Base-by-base conservation (phyloP, 1,139 yeast species). In the Blastobotrys arbuscula region DNA sequence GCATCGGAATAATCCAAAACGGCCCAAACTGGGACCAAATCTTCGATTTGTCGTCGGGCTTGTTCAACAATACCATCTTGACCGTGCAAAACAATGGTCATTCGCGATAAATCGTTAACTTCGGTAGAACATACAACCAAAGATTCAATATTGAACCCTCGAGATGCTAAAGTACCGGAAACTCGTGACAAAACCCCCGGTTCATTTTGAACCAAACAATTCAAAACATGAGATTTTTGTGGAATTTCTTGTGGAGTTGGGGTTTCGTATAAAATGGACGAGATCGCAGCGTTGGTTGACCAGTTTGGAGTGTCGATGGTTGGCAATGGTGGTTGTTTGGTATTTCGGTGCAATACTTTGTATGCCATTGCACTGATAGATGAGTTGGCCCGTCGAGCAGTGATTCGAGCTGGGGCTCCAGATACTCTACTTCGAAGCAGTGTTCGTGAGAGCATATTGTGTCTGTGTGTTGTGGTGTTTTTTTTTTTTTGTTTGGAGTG, bases 1-100 rank as follows among this genome's bases (percentile, higher is more conserved):
- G 96, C 82, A 63, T 87, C 81, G 50, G 96, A 78, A 72, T 92
- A 92, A 71, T 92, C 97, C 66, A 92, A 76, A 37, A 92, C 98
- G 8, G 98, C 98, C 74, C 95, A 92, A 36, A 92, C 97, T 5
- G 98, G 98, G 24, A 92, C 98, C 65, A 92, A 77, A 63, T 92
- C 97, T 72, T 92, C 98, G 57, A 92, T 85, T 70, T 92, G 98
- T 67, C 97, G 82, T 67, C 98, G 81, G n/a, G 97, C 97, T 73
- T 92, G 98, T 69, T 92, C 98, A 59, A 92, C 84, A 51, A 92
- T 92, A 24, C 95, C 96, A 63, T 90, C 96, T 67, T 89, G 95
- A 53, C 97, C 98, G 53, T 83, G 84, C 62, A 92, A 76, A 30
- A 88, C 96, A 62, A 92, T 87, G 12, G 98, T 92, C 98, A 92